phyloP scores from a whole-genome alignment of 768 basidiomycete species.

The Russula dissimulans region DNA sequence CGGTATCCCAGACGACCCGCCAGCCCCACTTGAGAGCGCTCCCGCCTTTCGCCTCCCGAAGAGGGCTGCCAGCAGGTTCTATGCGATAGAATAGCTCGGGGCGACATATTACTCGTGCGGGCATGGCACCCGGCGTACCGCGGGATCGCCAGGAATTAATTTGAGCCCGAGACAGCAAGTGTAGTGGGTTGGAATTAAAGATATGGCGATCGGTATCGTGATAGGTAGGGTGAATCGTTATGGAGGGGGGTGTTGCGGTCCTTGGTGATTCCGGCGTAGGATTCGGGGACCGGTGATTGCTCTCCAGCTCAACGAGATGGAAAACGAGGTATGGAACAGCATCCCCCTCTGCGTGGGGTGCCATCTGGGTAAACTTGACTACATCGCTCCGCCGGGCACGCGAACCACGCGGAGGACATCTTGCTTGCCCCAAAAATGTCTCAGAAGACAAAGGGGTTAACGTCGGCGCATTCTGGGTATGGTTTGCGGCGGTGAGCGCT shows the following conservation, averaged over 20 bases:
- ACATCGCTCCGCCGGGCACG: slow-evolving; percentile 27
- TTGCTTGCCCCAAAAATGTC: slow-evolving; percentile 37
- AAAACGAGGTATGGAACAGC: slow-evolving; percentile 10
- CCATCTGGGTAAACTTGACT: slow-evolving; percentile 2
- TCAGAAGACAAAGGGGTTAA: slow-evolving; percentile 14
- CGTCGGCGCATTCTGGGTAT: slow-evolving; percentile 17
- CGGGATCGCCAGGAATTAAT: slow-evolving; percentile 38
- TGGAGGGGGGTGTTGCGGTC: slow-evolving; percentile 18
- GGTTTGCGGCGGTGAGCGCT: slow-evolving; percentile 27
- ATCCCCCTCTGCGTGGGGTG: background rate
- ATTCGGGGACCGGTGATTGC: background rate
- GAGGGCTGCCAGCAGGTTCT: slow-evolving; percentile 4
- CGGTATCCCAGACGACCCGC: slow-evolving; percentile 16
- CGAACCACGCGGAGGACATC: slow-evolving; percentile 33
- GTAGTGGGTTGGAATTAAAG: slow-evolving; percentile 50
- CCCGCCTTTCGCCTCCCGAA: background rate
- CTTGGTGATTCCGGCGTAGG: background rate
- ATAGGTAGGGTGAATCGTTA: background rate
- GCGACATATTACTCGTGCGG: slow-evolving; percentile 23
- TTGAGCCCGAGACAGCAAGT: slow-evolving; percentile 51
- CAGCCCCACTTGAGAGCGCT: slow-evolving; percentile 19
- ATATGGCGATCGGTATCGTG: slow-evolving; percentile 39
- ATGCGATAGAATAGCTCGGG: slow-evolving; percentile 15
- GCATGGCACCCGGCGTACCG: slow-evolving; percentile 32
- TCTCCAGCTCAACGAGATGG: slow-evolving; percentile 5